These are phyloP conservation scores for Baeospora myosura DNA, from an alignment of 1,284 basidiomycete genomes.

Conservation along the genomic window DNA sequence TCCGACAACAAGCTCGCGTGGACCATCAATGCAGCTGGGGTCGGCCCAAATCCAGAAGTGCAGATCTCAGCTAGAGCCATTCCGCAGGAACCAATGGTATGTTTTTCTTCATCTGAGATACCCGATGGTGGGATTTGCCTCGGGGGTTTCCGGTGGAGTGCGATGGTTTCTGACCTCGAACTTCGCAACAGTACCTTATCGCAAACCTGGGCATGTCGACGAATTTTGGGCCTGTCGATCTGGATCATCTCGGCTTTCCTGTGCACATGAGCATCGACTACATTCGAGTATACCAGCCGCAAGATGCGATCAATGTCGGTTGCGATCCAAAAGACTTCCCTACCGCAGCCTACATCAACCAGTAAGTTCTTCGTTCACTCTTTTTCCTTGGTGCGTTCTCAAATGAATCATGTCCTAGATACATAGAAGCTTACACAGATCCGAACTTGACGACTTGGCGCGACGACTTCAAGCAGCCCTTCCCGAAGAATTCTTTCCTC, in stretches of 20 bases:
- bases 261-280: constrained; percentile 12
- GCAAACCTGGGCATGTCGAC: constrained; percentile 35
- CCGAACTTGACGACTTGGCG: constrained; percentile 15
- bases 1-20: constrained; percentile 45
- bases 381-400: not conserved
- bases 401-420: constrained; percentile 2
- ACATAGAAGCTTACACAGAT: constrained; percentile 13
- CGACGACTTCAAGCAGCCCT: constrained; percentile 12
- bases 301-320: constrained; percentile 14
- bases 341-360: constrained; percentile 11
- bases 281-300: constrained; percentile 15
- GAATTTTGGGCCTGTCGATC: constrained; percentile 25
- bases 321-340: constrained; percentile 14
- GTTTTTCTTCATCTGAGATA: constrained; percentile 14
- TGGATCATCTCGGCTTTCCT: constrained; percentile 11
- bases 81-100: constrained; percentile 56
- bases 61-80: constrained; percentile 54
- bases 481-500: constrained; percentile 13
- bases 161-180: not conserved
- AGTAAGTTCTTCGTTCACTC: constrained; percentile 6
- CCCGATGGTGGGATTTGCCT: not conserved
- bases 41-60: constrained; percentile 44
- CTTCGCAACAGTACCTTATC: constrained; percentile 29
- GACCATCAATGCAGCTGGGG: constrained; percentile 48
- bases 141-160: not conserved